Percentiles rank a stretch among this genome's conserved stretches.
These are phyloP conservation scores for Falciphora oryzae DNA, from an alignment of 2,329 filamentous ascomycete genomes.

Conservation along the genomic window DNA sequence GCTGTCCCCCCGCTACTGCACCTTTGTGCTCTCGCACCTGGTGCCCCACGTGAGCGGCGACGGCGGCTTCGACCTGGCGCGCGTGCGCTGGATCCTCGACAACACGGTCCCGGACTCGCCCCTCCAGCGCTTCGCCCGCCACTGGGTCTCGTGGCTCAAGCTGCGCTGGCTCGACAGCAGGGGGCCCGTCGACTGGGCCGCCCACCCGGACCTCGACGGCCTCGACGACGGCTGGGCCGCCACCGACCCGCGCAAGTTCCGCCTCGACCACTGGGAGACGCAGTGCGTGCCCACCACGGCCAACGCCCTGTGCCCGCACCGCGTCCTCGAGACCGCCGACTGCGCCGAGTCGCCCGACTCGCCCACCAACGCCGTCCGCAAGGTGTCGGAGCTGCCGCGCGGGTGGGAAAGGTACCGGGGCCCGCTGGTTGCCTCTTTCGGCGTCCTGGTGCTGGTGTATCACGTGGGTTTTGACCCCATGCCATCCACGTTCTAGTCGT, in stretches of 20 bases:
- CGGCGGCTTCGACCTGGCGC: background rate
- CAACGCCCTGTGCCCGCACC: constrained; percentile 8
- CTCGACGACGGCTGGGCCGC: constrained; percentile 10
- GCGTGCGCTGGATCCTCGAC: constrained; percentile 12
- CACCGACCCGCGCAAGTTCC: constrained; percentile 9
- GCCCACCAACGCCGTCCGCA: background rate
- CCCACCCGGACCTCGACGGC: constrained; percentile 5
- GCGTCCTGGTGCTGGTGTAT: constrained; percentile 1
- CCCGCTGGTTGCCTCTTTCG: constrained; percentile 2
- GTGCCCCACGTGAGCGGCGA: constrained; percentile 11
- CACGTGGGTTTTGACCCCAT: constrained; percentile 2
- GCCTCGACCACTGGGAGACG: constrained; percentile 10
- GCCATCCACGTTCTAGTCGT: background rate
- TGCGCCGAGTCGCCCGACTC: background rate
- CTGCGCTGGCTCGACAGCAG: constrained; percentile 1
- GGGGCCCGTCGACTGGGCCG: constrained; percentile 6
- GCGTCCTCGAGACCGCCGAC: constrained; percentile 1
- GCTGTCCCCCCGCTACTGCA: constrained; percentile 9
- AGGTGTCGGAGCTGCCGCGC: background rate
- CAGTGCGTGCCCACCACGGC: constrained; percentile 3
- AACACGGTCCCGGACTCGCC: constrained; percentile 7
- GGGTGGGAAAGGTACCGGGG: constrained; percentile 6
- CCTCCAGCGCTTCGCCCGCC: constrained; percentile 12
- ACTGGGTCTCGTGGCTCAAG: constrained; percentile 15
- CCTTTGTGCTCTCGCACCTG: constrained; percentile 12